Evolutionary conservation across 768 basidiomycete genomes (phyloP).

Genomic region (Tulasnella sp.): DNA sequence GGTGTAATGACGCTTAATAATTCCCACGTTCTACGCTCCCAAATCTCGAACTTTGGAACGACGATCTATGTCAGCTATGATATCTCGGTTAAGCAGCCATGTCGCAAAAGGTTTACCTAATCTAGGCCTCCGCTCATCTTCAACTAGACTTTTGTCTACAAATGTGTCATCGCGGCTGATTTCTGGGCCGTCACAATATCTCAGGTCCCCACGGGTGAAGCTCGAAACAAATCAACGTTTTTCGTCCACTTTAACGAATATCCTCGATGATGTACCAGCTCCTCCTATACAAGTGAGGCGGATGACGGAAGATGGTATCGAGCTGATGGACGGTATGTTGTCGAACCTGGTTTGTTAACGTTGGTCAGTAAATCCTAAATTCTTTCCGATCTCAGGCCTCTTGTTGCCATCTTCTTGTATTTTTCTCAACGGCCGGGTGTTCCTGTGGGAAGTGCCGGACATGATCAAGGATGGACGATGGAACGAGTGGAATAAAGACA

Average conservation of each 20-base stretch:
- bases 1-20: no score
- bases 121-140: no score
- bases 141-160: no score
- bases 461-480: constrained; percentile 30
- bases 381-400: constrained; percentile 35
- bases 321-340: constrained; percentile 11
- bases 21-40: no score
- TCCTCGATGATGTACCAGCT: constrained; percentile 11
- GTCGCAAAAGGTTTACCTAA: no score
- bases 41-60: no score
- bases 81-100: no score
- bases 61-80: no score
- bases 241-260: constrained; percentile 9
- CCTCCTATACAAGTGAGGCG: constrained; percentile 13
- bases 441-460: constrained; percentile 77
- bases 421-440: constrained; percentile 73
- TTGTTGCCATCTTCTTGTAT: constrained; percentile 64
- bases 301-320: constrained; percentile 10
- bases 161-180: no score
- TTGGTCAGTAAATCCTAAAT: neutral
- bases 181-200: no score
- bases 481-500: constrained; percentile 57
- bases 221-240: no score
- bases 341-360: neutral
- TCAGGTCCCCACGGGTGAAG: no score